These are phyloP conservation scores for Cyclospora cayetanensis DNA, from an alignment of 169 alveolate species.

Conservation along the genomic window DNA sequence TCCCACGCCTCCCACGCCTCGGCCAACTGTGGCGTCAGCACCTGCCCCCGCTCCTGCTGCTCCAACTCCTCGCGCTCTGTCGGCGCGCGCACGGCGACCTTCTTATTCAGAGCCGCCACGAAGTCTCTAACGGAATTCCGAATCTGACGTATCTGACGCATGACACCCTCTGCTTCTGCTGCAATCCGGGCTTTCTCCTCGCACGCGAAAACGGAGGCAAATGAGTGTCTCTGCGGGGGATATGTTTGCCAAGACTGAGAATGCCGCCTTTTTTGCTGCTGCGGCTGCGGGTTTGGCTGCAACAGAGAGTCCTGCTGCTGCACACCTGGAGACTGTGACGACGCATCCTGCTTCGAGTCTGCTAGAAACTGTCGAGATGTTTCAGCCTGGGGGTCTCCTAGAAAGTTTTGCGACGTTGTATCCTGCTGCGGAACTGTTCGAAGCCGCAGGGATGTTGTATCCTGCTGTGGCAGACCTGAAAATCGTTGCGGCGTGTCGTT, in stretches of 20 bases:
- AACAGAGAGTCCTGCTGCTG: background rate
- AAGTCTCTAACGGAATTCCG: background rate
- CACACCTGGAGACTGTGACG: background rate
- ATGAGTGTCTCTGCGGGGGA: too few species aligned
- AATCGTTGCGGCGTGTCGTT: too few species aligned
- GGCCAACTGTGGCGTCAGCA: too few species aligned
- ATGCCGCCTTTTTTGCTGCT: background rate
- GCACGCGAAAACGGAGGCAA: background rate
- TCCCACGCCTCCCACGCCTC: background rate
- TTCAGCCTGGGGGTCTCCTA: too few species aligned
- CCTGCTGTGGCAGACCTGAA: too few species aligned
- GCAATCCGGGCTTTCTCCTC: background rate
- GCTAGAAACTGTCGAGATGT: too few species aligned
- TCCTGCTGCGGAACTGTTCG: too few species aligned
- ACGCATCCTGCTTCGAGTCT: too few species aligned
- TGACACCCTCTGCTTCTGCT: slow-evolving; percentile 17
- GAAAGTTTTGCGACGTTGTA: too few species aligned
- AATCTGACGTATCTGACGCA: background rate
- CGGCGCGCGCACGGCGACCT: background rate
- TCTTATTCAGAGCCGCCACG: background rate
- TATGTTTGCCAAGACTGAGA: too few species aligned
- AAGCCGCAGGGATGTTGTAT: too few species aligned
- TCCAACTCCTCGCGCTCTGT: background rate
- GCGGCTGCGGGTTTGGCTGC: background rate
- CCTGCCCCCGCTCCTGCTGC: slow-evolving; percentile 19